A percentile compares a stretch with the other conserved stretches of the same genome.
phyloP scores from a whole-genome alignment of 176 grass and related monocot genomes.

The Cenchrus fungigraminus region DNA sequence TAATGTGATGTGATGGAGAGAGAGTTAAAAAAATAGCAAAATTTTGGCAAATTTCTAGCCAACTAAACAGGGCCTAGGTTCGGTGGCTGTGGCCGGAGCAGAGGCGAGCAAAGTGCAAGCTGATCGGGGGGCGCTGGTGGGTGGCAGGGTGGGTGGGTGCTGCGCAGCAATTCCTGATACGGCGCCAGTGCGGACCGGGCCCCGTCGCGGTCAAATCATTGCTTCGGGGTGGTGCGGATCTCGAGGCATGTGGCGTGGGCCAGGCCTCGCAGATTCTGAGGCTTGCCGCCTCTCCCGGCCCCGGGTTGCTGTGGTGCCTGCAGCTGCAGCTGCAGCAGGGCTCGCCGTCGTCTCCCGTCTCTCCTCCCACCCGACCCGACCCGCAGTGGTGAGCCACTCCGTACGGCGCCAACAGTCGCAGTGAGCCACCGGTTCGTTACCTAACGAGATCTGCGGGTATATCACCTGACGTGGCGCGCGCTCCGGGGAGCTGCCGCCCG shows the following conservation, averaged over 20 bases:
- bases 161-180: not conserved
- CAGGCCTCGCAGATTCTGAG: conserved; percentile 23
- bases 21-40: too few relatives aligned
- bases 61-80: too few relatives aligned
- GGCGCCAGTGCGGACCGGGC: conserved; percentile 20
- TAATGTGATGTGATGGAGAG: too few relatives aligned
- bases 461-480: not conserved
- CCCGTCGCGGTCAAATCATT: conserved; percentile 33
- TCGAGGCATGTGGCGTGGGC: conserved; percentile 34
- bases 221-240: conserved; percentile 18
- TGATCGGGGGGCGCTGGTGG: not conserved
- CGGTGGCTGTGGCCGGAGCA: too few relatives aligned
- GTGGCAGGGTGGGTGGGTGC: not conserved
- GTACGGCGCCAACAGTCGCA: not conserved
- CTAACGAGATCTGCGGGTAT: not conserved
- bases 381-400: not conserved
- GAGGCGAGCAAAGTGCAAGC: not conserved
- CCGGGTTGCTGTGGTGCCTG: not conserved
- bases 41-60: too few relatives aligned
- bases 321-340: not conserved
- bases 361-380: too few relatives aligned
- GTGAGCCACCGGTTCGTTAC: conserved; percentile 7
- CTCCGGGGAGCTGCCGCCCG: too few relatives aligned
- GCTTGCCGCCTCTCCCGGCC: not conserved
- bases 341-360: not conserved